Evolutionary conservation across 768 basidiomycete species (phyloP).

Genomic region (Heimioporus sp.): DNA sequence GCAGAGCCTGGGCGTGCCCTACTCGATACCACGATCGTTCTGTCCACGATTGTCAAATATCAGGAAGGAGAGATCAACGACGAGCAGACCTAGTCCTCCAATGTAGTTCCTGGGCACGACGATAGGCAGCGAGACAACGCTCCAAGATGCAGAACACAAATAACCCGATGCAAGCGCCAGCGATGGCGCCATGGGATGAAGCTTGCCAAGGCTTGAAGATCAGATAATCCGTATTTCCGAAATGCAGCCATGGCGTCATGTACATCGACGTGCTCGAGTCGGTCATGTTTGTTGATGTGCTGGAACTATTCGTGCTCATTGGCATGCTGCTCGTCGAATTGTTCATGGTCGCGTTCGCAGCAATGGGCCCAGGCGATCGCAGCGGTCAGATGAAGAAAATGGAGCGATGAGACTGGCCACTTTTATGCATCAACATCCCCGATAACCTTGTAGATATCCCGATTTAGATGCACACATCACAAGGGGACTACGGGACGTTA

Average conservation of each 20-base stretch:
- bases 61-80: neutral
- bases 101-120: conserved; percentile 47
- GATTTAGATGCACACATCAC: neutral
- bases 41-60: conserved; percentile 5
- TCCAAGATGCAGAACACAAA: conserved; percentile 68
- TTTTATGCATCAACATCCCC: neutral
- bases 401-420: neutral
- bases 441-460: neutral
- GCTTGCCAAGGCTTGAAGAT: conserved; percentile 71
- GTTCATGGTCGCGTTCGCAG: too few species aligned
- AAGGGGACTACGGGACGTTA: neutral
- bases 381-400: neutral
- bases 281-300: neutral
- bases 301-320: too few species aligned
- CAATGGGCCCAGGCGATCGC: neutral
- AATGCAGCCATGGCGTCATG: conserved; percentile 75
- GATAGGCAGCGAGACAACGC: conserved; percentile 60
- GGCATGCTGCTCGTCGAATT: too few species aligned
- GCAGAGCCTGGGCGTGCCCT: neutral
- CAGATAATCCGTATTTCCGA: conserved; percentile 60
- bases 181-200: conserved; percentile 63
- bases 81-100: conserved; percentile 60
- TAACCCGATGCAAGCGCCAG: conserved; percentile 73
- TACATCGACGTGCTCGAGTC: conserved; percentile 17
- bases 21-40: conserved; percentile 5